phyloP scores from a whole-genome alignment of 2,329 filamentous ascomycete genomes.

The Tolypocladium album region DNA sequence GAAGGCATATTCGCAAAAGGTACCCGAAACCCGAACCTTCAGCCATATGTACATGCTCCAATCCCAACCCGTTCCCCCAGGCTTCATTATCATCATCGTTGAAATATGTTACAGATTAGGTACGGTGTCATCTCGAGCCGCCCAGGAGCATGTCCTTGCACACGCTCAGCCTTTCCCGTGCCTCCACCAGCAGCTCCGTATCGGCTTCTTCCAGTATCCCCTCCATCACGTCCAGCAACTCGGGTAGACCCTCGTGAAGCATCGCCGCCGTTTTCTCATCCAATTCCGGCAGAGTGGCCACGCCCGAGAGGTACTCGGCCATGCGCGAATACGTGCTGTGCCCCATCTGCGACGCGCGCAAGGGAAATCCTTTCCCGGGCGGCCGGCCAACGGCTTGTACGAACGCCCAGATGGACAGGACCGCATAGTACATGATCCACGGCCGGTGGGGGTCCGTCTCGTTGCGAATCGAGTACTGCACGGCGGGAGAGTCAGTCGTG shows the following conservation, averaged over 20 bases:
- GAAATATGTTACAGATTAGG: neutral
- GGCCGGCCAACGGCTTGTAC: slow-evolving; percentile 62
- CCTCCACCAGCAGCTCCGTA: slow-evolving; percentile 68
- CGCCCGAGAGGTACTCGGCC: slow-evolving; percentile 40
- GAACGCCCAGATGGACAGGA: slow-evolving; percentile 79
- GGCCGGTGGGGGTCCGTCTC: slow-evolving; percentile 77
- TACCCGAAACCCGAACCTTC: neutral
- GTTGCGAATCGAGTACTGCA: slow-evolving; percentile 60
- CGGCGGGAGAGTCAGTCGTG: slow-evolving; percentile 21
- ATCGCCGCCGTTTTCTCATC: slow-evolving; percentile 55
- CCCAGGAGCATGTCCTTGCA: slow-evolving; percentile 32
- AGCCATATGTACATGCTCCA: neutral
- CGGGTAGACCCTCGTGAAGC: slow-evolving; percentile 45
- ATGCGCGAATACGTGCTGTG: slow-evolving; percentile 23
- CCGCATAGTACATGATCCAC: slow-evolving; percentile 85
- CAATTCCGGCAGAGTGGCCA: slow-evolving; percentile 62
- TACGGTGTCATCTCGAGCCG: slow-evolving; percentile 1
- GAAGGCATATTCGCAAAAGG: neutral
- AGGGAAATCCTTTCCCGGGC: slow-evolving; percentile 35
- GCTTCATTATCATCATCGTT: neutral
- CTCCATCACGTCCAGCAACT: slow-evolving; percentile 32
- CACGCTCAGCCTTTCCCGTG: slow-evolving; percentile 56
- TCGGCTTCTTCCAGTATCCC: slow-evolving; percentile 31
- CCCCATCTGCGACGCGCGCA: slow-evolving; percentile 32
- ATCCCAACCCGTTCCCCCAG: neutral